Conservation (phyloP, 2,329 filamentous ascomycete genomes). For the Tolypocladium ovalisporum region DNA sequence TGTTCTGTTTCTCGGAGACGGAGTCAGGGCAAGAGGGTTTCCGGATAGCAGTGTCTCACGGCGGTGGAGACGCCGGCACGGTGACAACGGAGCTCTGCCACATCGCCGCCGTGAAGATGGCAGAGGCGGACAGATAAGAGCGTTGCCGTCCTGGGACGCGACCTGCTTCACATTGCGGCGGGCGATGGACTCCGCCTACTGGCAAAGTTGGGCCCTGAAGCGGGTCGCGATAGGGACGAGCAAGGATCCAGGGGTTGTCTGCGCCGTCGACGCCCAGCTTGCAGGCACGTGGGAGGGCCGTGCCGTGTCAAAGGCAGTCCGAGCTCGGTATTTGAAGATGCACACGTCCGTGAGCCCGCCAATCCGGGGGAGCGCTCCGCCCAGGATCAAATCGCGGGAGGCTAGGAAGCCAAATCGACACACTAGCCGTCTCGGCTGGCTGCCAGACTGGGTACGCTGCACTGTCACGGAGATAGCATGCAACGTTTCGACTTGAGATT, state of each 20-base stretch:
- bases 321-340: not conserved
- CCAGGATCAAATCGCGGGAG: not conserved
- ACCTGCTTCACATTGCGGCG: not conserved
- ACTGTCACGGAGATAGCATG: not conserved
- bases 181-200: not conserved
- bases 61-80: not conserved
- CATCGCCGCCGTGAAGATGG: not conserved
- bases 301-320: not conserved
- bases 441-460: not conserved
- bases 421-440: not conserved
- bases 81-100: not conserved
- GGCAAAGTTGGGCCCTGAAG: not conserved
- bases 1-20: not conserved
- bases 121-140: not conserved
- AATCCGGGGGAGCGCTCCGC: not conserved
- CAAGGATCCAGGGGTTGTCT: not conserved
- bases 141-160: not conserved
- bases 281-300: not conserved
- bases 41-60: not conserved
- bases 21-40: not conserved
- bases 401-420: not conserved
- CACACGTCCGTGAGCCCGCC: not conserved
- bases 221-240: not conserved
- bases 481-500: not conserved
- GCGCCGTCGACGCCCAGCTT: not conserved